These are phyloP conservation scores for Ceratonia siliqua DNA, from an alignment of 306 rosid species.

Conservation along the genomic window DNA sequence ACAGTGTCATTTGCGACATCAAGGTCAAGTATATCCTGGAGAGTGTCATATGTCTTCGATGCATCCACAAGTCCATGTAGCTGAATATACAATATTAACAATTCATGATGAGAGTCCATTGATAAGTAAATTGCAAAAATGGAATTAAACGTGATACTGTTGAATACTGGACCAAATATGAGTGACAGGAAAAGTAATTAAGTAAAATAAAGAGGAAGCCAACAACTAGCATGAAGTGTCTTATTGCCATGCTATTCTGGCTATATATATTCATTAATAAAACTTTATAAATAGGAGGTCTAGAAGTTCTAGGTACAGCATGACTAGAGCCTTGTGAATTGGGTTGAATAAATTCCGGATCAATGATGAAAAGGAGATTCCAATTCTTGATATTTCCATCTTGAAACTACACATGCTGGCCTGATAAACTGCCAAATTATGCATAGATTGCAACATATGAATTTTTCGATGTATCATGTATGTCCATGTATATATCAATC, in stretches of 20 bases:
- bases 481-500: not conserved
- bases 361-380: not conserved
- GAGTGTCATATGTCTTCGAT: conserved; percentile 54
- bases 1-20: conserved; percentile 66
- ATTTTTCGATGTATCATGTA: not conserved
- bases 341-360: not conserved
- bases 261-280: not conserved
- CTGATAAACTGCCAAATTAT: not conserved
- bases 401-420: not conserved
- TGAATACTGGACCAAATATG: not conserved
- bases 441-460: not conserved
- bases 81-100: conserved; percentile 42
- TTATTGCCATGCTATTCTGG: not conserved
- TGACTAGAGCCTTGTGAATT: not conserved
- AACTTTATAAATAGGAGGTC: not conserved
- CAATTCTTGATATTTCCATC: not conserved
- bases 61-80: conserved; percentile 71
- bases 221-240: not conserved
- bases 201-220: not conserved
- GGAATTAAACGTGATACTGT: not conserved
- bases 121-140: not conserved
- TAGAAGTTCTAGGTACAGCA: not conserved
- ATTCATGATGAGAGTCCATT: not conserved
- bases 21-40: conserved; percentile 50
- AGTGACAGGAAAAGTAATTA: not conserved